Conservation (phyloP, 208 protist genomes). For the Leishmania martiniquensis region DNA sequence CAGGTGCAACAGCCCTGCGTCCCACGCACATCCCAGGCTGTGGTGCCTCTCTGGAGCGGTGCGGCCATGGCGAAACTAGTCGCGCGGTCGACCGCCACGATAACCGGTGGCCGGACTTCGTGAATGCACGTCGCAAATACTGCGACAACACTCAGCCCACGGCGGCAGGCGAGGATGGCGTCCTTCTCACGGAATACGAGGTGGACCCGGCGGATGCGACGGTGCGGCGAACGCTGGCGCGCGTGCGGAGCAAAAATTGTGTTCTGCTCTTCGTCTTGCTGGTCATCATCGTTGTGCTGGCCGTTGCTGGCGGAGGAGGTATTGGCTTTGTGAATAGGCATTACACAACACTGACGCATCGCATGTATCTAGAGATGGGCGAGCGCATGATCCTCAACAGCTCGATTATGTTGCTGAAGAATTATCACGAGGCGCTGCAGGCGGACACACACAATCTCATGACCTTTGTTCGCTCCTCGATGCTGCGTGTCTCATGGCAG, state of each 20-base stretch:
- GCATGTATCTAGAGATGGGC: conserved; percentile 20
- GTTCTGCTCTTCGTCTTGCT: conserved; percentile 27
- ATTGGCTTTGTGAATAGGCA: conserved; percentile 45
- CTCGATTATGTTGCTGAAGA: conserved; percentile 32
- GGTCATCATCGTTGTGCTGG: conserved; percentile 42
- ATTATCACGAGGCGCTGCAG: conserved; percentile 28
- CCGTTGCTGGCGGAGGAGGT: conserved; percentile 37
- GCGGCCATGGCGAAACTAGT: background rate
- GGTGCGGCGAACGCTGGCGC: conserved; percentile 18
- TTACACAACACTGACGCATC: conserved; percentile 36
- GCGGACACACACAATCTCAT: conserved; percentile 18
- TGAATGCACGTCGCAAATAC: conserved; percentile 4
- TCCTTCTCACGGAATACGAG: conserved; percentile 18
- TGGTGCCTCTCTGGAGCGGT: background rate
- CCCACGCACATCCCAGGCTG: background rate
- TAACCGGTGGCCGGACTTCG: background rate
- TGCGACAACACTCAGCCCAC: background rate
- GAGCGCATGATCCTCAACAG: conserved; percentile 55
- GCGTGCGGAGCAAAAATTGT: conserved; percentile 36
- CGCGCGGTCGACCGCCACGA: background rate
- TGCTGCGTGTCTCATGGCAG: background rate
- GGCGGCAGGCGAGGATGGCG: conserved; percentile 6
- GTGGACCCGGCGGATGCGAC: conserved; percentile 4
- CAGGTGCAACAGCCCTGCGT: background rate
- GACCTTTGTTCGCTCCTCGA: conserved; percentile 23